A percentile compares a stretch with the other conserved stretches of the same genome.
These are phyloP conservation scores for Mytilinidion resinicola DNA, from an alignment of 495 filamentous ascomycete species.

Conservation along the genomic window DNA sequence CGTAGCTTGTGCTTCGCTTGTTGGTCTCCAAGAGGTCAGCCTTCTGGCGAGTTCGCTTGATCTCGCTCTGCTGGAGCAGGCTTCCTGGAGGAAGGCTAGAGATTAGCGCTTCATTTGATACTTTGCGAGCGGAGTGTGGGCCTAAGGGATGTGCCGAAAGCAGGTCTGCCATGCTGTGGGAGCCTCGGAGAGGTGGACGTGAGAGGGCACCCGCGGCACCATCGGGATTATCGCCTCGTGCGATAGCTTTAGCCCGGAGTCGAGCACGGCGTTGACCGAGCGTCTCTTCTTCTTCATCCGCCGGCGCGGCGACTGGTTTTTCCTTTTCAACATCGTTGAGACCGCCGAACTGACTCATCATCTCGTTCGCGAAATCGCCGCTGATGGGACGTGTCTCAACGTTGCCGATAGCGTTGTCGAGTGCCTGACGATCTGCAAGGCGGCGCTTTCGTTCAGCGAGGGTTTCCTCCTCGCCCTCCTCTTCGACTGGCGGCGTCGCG, in stretches of 20 bases:
- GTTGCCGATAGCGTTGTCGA: conserved; percentile 36
- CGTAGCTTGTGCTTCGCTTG: conserved; percentile 15
- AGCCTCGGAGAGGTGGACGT: conserved; percentile 31
- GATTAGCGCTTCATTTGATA: conserved; percentile 15
- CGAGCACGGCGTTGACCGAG: conserved; percentile 78
- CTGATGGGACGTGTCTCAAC: conserved; percentile 53
- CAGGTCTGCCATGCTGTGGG: conserved; percentile 64
- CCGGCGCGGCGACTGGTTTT: conserved; percentile 23
- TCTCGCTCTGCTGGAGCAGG: conserved; percentile 29
- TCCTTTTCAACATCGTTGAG: conserved; percentile 31
- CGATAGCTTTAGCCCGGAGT: conserved; percentile 65
- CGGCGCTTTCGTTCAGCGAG: conserved; percentile 68
- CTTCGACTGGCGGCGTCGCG: conserved; percentile 14
- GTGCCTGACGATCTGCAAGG: conserved; percentile 50
- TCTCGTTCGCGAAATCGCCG: conserved; percentile 70
- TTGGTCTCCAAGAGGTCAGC: conserved; percentile 25
- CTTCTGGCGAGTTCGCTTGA: conserved; percentile 21
- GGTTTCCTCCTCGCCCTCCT: conserved; percentile 68
- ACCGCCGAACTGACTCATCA: conserved; percentile 64
- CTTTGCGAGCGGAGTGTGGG: conserved; percentile 27
- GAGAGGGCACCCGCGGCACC: neutral
- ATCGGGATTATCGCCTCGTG: conserved; percentile 36
- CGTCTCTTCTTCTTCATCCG: conserved; percentile 66
- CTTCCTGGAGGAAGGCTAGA: conserved; percentile 23
- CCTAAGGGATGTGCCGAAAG: conserved; percentile 51